These are phyloP conservation scores for Tetrastigma voinierianum DNA, from an alignment of 164 flowering plant genomes.

Conservation along the genomic window DNA sequence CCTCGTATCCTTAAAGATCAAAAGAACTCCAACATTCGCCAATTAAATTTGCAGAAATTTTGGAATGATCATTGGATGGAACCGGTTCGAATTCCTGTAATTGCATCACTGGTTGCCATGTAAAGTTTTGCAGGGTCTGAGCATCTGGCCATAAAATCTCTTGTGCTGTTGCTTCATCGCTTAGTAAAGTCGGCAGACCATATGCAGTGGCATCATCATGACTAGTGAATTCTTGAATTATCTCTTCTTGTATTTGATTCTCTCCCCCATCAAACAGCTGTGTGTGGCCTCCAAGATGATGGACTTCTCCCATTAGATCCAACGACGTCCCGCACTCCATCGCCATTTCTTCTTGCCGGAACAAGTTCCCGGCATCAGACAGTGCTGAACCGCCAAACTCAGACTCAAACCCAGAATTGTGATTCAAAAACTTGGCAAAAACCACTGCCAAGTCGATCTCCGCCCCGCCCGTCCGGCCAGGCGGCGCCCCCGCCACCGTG, in stretches of 20 bases:
- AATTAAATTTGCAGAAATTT: constrained; percentile 11
- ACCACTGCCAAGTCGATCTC: constrained; percentile 57
- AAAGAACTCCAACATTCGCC: constrained; percentile 37
- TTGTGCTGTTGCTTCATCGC: constrained; percentile 13
- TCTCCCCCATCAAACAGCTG: not conserved
- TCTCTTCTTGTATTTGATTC: not conserved
- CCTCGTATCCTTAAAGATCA: constrained; percentile 29
- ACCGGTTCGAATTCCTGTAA: constrained; percentile 28
- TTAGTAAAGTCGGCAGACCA: constrained; percentile 16
- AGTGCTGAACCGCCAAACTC: constrained; percentile 1
- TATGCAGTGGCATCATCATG: constrained; percentile 1
- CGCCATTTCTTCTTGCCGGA: not conserved
- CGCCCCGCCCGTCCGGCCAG: constrained; percentile 6
- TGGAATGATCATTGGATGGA: constrained; percentile 17
- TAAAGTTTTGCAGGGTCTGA: constrained; percentile 14
- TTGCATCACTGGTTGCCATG: constrained; percentile 24
- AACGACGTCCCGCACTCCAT: constrained; percentile 2
- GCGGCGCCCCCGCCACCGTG: not conserved
- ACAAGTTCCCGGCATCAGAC: not conserved
- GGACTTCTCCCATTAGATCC: constrained; percentile 1
- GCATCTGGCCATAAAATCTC: constrained; percentile 33
- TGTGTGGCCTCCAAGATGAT: constrained; percentile 1
- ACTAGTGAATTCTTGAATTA: constrained; percentile 1
- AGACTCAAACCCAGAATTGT: constrained; percentile 11
- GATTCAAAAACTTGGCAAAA: constrained; percentile 55